phyloP scores from a whole-genome alignment of 306 rosid genomes.

The cucumber (Cucumis sativus) region Cucumber_9930_V3 NC_026657.2:1731001-1731500 shows the following conservation, averaged over 20 bases:
- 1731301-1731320: neutral
- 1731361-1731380: constrained; percentile 11
- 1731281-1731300: neutral
- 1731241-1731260: neutral
- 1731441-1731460: neutral
- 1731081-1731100: neutral
- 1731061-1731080: neutral
- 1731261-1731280: neutral
- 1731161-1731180: neutral
- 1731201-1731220: neutral
- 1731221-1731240: neutral
- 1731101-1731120: neutral
- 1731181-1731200: neutral
- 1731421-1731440: neutral
- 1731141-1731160: neutral
- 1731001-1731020: neutral
- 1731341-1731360: constrained; percentile 12
- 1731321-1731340: constrained; percentile 5
- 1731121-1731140: neutral
- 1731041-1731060: neutral
- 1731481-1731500: constrained; percentile 27
- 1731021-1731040: neutral
- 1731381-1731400: constrained; percentile 16
- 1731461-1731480: neutral
- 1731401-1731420: constrained; percentile 19